Percentiles rank a stretch among this genome's conserved stretches.
Evolutionary conservation across 352 stramenopile genomes (phyloP).

Genomic region (Globisporangium ultimum): DNA sequence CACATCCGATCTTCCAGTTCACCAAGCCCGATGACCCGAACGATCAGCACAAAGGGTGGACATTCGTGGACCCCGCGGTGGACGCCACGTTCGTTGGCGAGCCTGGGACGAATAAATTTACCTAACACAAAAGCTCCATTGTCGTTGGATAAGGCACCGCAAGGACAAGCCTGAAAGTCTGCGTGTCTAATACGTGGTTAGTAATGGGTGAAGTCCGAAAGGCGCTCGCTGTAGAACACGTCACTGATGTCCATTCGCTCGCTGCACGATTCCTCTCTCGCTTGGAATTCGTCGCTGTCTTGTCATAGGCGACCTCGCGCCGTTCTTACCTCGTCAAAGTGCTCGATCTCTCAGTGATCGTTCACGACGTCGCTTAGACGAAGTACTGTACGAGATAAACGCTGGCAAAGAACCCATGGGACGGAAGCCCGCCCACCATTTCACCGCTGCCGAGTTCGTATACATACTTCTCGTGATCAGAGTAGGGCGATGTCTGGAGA

Average conservation of each 20-base stretch:
- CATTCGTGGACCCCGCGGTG: too few relatives aligned
- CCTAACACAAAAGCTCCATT: slow-evolving; percentile 5
- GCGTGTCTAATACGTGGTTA: slow-evolving; percentile 1
- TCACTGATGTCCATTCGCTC: slow-evolving; percentile 4
- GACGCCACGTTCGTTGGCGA: too few relatives aligned
- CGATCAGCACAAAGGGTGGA: too few relatives aligned
- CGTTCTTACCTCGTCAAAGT: slow-evolving; percentile 4
- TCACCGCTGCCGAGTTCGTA: not conserved
- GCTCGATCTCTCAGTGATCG: slow-evolving; percentile 4
- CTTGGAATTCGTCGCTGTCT: slow-evolving; percentile 5
- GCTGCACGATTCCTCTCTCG: slow-evolving; percentile 4
- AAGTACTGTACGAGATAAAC: slow-evolving; percentile 2
- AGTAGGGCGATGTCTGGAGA: slow-evolving; percentile 2
- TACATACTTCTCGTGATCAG: not conserved
- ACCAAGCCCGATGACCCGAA: too few relatives aligned
- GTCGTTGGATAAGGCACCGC: slow-evolving; percentile 1
- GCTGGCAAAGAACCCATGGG: slow-evolving; percentile 1
- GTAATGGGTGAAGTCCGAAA: not conserved
- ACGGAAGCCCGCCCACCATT: slow-evolving; percentile 1
- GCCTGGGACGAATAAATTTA: slow-evolving; percentile 4
- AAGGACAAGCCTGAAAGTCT: slow-evolving; percentile 4
- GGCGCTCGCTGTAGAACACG: slow-evolving; percentile 1
- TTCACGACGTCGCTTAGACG: slow-evolving; percentile 2
- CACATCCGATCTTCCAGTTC: too few relatives aligned
- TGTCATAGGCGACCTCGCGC: slow-evolving; percentile 4